Base-by-base conservation (phyloP, 1,284 basidiomycete species). In the Ustilago hordei region DNA sequence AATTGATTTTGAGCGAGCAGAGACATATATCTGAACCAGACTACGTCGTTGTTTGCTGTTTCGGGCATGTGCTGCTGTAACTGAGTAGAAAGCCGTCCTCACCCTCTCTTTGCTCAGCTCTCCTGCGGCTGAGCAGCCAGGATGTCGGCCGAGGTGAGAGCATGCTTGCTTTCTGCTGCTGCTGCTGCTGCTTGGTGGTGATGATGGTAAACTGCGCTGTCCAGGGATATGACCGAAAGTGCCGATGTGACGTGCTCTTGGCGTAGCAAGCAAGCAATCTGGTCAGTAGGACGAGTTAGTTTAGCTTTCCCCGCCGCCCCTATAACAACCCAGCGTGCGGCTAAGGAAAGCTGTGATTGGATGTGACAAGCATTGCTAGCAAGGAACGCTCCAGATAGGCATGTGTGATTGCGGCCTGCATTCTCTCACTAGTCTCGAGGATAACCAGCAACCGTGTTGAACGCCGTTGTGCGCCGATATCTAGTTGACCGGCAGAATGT, bases 91-190 rank as follows among this genome's bases (percentile, higher is more conserved):
- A 11, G 17, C n/a, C 43, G 43, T 19, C 48, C 1, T 50, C 12
- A 28, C 23, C 11, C 31, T 28, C 28, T 32, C 52, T 19, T 17
- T 19, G 31, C 34, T 19, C 13, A 7, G 15, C 17, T 15, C 12
- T n/a, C 31, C 35, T 54, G 32, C 52, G 52, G 34, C 52, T 54
- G 34, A 19, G 35, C 34, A 54, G 32, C 52, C 52, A 54, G 34
- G 34, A 36, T 31, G 8, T 36, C 13, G n/a, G 34, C 13, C 52
- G 52, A 36, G 2, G 6, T 34, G 31, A 50, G 34, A 36, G 34
- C 28, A n/a, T 54, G 31, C 53, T 5, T 8, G 35, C 15, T 17
- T 54, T 8, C 17, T 36, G 53, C 34, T 38, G 35, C 11, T 32
- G 53, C 31, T 54, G 48, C 5, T 32, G 32, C 34, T 35, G 53